Evolutionary conservation across 257 asterid species (phyloP), one percentile per base, ranked within the genome.

Genomic region (Rehmannia glutinosa): DNA sequence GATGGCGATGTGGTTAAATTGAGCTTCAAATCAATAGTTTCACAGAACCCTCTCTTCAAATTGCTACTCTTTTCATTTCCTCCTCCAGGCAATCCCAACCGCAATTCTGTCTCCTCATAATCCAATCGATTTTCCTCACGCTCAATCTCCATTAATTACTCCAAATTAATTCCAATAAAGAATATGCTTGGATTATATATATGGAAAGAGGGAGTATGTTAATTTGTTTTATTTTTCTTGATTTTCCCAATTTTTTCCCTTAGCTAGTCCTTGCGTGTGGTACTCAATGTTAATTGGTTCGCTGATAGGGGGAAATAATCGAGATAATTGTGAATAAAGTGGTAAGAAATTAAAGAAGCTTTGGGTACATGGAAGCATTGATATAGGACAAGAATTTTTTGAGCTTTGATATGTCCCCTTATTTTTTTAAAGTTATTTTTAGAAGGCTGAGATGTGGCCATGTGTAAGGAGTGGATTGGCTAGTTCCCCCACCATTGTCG

Each of bases 81-180:
- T 24, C 81, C 77, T 1, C 65, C 81, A 16, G 89, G 86, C 63
- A 83, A 42, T 16, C 89, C 89, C 7, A 83, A 23, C 8, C 89
- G 74, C 2, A 83, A 49, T 76, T 83, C 84, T n/a, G 89, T 83
- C 72, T 77, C 82, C 65, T 83, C 82, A 51, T 59, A 80, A 16
- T 78, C 70, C 64, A 78, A 6, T 0, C 69, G 60, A 47, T 39
- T 61, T 15, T 70, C 73, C 35, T 39, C 77, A 9, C 72, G 17
- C 43, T 64, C 66, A 0, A 5, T 55, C 6, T 65, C 74, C 71
- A 71, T 66, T n/a, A 3, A 15, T 52, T 32, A 32, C 38, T 46
- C 43, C 13, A 35, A 16, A 19, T n/a, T 5, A 13, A 17, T 17
- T 49, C n/a, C n/a, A n/a, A n/a, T n/a, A n/a, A n/a, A n/a, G n/a